Evolutionary conservation across 108 stramenopile species (phyloP).

Genomic region (Skeletonema marinoi): DNA sequence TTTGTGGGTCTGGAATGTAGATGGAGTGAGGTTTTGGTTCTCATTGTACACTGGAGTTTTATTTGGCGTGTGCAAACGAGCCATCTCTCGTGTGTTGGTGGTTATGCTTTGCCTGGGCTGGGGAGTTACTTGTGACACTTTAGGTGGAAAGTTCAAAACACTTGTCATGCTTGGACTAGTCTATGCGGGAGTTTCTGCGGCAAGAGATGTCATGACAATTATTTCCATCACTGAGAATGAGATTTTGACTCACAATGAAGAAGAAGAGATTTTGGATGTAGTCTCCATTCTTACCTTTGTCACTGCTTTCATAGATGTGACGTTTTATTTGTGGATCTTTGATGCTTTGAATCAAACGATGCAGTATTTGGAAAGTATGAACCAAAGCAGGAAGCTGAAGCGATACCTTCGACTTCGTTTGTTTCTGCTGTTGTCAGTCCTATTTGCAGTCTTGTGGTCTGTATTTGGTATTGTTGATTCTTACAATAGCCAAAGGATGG

Average conservation of each 20-base stretch:
- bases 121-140: conserved; percentile 82
- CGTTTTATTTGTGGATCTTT: conserved; percentile 86
- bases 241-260: conserved; percentile 60
- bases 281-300: conserved; percentile 73
- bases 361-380: conserved; percentile 86
- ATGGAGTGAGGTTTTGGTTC: conserved; percentile 73
- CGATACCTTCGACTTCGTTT: conserved; percentile 79
- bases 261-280: conserved; percentile 74
- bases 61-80: conserved; percentile 75
- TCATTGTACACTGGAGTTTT: conserved; percentile 76
- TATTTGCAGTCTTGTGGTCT: conserved; percentile 79
- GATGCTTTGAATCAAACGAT: conserved; percentile 81
- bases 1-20: conserved; percentile 84
- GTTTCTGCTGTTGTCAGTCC: conserved; percentile 77
- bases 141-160: conserved; percentile 69
- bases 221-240: conserved; percentile 74
- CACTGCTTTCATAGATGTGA: conserved; percentile 66
- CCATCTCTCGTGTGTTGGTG: conserved; percentile 74
- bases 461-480: conserved; percentile 82
- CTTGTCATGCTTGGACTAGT: conserved; percentile 63
- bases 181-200: conserved; percentile 61
- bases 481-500: conserved; percentile 66
- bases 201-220: conserved; percentile 73
- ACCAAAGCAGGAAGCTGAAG: conserved; percentile 71
- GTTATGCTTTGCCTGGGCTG: conserved; percentile 86